phyloP scores from a whole-genome alignment of 2,329 filamentous ascomycete species.

The Beauveria asiatica region DNA sequence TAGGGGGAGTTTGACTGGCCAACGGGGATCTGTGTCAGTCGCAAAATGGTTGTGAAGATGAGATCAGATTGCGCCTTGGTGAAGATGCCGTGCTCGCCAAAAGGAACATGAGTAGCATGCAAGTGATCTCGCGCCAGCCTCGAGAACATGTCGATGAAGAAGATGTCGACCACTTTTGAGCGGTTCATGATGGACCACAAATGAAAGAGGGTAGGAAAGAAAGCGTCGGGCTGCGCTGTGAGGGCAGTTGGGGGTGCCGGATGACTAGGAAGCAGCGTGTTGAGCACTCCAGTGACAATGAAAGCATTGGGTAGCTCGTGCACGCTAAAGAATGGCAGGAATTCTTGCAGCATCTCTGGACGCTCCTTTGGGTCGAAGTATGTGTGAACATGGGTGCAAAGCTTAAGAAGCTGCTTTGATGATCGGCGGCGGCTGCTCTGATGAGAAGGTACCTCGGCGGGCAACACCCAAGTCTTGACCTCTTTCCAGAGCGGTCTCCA shows the following conservation, averaged over 20 bases:
- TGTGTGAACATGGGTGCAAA: constrained; percentile 81
- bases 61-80: constrained; percentile 84
- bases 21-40: constrained; percentile 89
- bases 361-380: constrained; percentile 90
- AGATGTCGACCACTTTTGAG: constrained; percentile 78
- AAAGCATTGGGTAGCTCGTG: constrained; percentile 89
- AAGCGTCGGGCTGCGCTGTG: constrained; percentile 78
- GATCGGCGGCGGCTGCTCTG: constrained; percentile 47
- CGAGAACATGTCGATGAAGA: constrained; percentile 84
- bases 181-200: constrained; percentile 89
- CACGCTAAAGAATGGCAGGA: constrained; percentile 82
- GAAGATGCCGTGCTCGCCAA: constrained; percentile 83
- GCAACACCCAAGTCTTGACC: constrained; percentile 81
- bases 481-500: constrained; percentile 93
- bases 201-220: constrained; percentile 91
- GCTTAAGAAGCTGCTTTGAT: constrained; percentile 66
- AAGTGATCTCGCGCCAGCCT: constrained; percentile 79
- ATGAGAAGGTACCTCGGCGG: constrained; percentile 66
- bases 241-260: constrained; percentile 62
- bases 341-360: constrained; percentile 70
- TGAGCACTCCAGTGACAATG: constrained; percentile 81
- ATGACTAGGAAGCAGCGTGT: constrained; percentile 77
- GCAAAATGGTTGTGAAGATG: constrained; percentile 84
- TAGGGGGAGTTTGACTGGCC: constrained; percentile 94
- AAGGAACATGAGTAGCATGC: constrained; percentile 64